These are phyloP conservation scores for Chytridium lagenaria DNA, from an alignment of 371 early-diverging fungal species.

Conservation along the genomic window DNA sequence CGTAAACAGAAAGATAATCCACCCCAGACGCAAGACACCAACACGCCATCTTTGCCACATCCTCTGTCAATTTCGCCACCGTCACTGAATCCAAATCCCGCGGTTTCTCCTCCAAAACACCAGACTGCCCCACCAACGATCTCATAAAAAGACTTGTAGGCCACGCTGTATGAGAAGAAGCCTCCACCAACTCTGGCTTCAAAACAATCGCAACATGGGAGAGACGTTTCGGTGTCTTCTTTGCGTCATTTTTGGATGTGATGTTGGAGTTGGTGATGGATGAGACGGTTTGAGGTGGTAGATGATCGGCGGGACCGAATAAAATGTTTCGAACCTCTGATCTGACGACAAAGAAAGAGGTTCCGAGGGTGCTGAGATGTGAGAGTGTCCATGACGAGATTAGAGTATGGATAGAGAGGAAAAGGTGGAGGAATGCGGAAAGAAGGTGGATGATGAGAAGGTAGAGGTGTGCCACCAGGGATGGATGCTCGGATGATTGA, in stretches of 20 bases:
- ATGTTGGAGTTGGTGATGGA: neutral
- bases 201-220: slow-evolving; percentile 1
- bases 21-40: slow-evolving; percentile 10
- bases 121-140: neutral
- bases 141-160: neutral
- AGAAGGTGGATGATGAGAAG: neutral
- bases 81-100: neutral
- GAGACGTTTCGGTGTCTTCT: neutral
- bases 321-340: neutral
- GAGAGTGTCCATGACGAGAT: neutral
- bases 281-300: no score
- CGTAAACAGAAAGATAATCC: slow-evolving; percentile 7
- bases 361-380: neutral
- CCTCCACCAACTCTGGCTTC: slow-evolving; percentile 6
- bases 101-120: neutral
- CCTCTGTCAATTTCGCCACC: neutral
- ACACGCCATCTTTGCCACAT: neutral
- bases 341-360: neutral
- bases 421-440: neutral
- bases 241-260: neutral
- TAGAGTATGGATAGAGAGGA: neutral
- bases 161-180: neutral
- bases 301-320: neutral
- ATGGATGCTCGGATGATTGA: no score
- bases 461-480: neutral